Conservation (phyloP, 2,329 filamentous ascomycete species). For the Penicillium janthinellum region DNA sequence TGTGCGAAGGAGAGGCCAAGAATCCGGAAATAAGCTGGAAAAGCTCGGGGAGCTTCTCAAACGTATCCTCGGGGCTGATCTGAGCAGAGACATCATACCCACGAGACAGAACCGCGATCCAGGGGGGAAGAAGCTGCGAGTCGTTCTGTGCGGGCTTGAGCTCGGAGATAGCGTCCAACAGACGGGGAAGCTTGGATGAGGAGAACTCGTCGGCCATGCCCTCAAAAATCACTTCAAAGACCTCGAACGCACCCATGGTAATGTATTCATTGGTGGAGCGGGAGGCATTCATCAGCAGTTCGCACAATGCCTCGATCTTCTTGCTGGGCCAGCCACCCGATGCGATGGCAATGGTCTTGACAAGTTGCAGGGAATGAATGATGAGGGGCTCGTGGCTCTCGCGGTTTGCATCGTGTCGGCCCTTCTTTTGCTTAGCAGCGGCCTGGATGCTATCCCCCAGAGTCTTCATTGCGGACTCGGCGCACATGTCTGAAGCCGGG, state of each 20-base stretch:
- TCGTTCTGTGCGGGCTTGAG: conserved; percentile 90
- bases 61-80: conserved; percentile 85
- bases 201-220: conserved; percentile 86
- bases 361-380: conserved; percentile 88
- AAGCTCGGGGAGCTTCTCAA: conserved; percentile 82
- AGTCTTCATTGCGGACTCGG: conserved; percentile 82
- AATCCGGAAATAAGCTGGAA: conserved; percentile 80
- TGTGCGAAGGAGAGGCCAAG: conserved; percentile 82
- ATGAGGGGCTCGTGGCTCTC: conserved; percentile 74
- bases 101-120: conserved; percentile 92
- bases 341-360: conserved; percentile 83
- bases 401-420: conserved; percentile 42
- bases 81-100: conserved; percentile 93
- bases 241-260: conserved; percentile 94
- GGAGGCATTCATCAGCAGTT: conserved; percentile 84
- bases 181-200: conserved; percentile 82
- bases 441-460: conserved; percentile 70
- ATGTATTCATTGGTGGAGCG: conserved; percentile 91
- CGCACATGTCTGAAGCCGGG: conserved; percentile 93
- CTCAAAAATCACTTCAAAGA: conserved; percentile 95
- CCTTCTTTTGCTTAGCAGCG: conserved; percentile 69
- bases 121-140: conserved; percentile 89
- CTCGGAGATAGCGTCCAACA: conserved; percentile 90
- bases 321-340: conserved; percentile 95
- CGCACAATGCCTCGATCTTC: conserved; percentile 90